Evolutionary conservation across 2,329 filamentous ascomycete species (phyloP), one percentile per base, ranked within the genome.

Genomic region (Diplodia sapinea): DNA sequence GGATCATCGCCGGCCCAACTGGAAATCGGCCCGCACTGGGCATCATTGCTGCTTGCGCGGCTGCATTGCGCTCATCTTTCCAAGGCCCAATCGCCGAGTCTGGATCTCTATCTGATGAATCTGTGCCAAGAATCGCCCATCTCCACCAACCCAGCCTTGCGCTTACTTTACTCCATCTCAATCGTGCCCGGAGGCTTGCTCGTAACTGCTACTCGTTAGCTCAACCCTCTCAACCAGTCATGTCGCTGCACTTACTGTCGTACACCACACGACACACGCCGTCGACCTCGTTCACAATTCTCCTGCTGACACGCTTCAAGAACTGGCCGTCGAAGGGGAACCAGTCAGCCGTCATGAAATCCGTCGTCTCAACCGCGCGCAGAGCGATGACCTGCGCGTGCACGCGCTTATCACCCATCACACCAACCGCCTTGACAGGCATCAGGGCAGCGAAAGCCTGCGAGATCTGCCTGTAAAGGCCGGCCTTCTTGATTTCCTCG

Each of bases 281-380:
- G 52, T 90, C 83, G 0, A 93, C 89, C 79, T 92, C 88, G 74
- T 93, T 94, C 68, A 91, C 86, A 73, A 94, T 94, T 69, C 89
- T 82, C 15, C 83, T 86, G 55, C 85, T 85, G 38, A 93, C 88
- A 68, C 82, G 81, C 78, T 87, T 86, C 70, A 94, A 82, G 74
- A 93, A 88, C 23, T 84, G 82, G 71, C 85, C 85, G 65, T 86
- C 81, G 73, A 92, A 92, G 65, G 87, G 82, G 78, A 86, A 93
- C 69, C 86, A 85, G 75, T 91, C 86, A 29, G 90, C 90, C 2
- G 86, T 91, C 91, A 94, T 94, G 78, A 92, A 91, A 71, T 92
- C 88, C 3, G 81, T 83, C 66, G 83, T 90, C 73, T 86, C 82
- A 3, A 90, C 87, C 2, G 88, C 88, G 68, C 88, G 79, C 47